phyloP scores from a whole-genome alignment of 2,329 filamentous ascomycete species.

The Helotiales sp. region DNA sequence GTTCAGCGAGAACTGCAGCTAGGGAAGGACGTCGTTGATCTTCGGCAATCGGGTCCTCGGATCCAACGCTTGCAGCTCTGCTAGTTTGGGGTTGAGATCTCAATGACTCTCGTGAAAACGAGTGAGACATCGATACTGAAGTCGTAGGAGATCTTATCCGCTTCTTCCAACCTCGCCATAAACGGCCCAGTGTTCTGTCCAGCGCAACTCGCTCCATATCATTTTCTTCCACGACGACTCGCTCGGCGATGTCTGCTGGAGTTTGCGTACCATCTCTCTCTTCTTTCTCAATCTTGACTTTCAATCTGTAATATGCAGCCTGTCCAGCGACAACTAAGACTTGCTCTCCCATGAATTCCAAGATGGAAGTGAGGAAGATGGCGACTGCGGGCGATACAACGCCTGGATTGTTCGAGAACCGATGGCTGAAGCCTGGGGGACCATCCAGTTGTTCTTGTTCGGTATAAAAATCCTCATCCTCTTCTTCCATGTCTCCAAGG shows the following conservation, averaged over 20 bases:
- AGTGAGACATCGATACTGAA: slow-evolving; percentile 51
- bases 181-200: slow-evolving; percentile 82
- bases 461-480: slow-evolving; percentile 90
- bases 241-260: slow-evolving; percentile 60
- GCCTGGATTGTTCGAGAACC: slow-evolving; percentile 60
- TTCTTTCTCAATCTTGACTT: slow-evolving; percentile 62
- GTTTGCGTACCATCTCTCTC: slow-evolving; percentile 55
- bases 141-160: slow-evolving; percentile 65
- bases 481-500: slow-evolving; percentile 94
- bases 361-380: slow-evolving; percentile 92
- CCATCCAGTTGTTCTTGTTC: slow-evolving; percentile 75
- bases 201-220: slow-evolving; percentile 94
- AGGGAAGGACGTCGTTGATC: slow-evolving; percentile 26
- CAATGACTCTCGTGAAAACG: slow-evolving; percentile 55
- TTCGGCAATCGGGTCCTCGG: slow-evolving; percentile 42
- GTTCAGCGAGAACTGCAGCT: slow-evolving; percentile 33
- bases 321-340: slow-evolving; percentile 86
- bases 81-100: slow-evolving; percentile 37
- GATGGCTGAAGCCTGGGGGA: slow-evolving; percentile 58
- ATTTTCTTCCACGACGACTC: slow-evolving; percentile 82
- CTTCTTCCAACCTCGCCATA: slow-evolving; percentile 97
- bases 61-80: slow-evolving; percentile 49
- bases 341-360: slow-evolving; percentile 94
- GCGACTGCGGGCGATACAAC: slow-evolving; percentile 87
- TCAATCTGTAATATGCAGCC: slow-evolving; percentile 74